Evolutionary conservation across 129 eudicot species (phyloP), one percentile per base, ranked within the genome.

Genomic region (Deinandra increscens): DNA sequence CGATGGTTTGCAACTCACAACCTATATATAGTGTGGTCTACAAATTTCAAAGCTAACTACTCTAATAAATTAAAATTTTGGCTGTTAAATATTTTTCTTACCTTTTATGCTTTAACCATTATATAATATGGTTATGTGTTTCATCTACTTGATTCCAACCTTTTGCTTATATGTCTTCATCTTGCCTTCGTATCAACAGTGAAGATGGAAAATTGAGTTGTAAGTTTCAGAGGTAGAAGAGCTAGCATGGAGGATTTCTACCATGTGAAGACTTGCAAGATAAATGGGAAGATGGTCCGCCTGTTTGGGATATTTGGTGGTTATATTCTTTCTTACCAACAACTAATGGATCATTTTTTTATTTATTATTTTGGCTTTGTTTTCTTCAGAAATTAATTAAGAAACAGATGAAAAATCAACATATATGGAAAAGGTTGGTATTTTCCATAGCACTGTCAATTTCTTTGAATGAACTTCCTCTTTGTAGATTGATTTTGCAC

Each of bases 271-370:
- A 84, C 83, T 56, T 76, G 88, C 88, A 81, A 75, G 73, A 78
- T 91, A 33, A 78, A 88, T 75, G 97, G 84, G 26, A 63, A 85
- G 61, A 67, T 82, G 4, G 85, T 88, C 75, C 85, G 86, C 70
- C 82, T 91, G 61, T 91, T 91, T 62, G 97, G 97, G 64, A 85
- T 91, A 75, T 91, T 91, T 85, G 97, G 88, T 68, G 97, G 97
- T 91, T 71, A 75, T 87, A 72, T 68, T 59, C 79, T 77, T 20
- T 70, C 51, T 13, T 49, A 9, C 26, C n/a, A n/a, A n/a, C n/a
- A n/a, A n/a, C n/a, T n/a, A n/a, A n/a, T 2, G 18, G 58, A 50
- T 50, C 58, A 3, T 44, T 44, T 44, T 44, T n/a, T n/a, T n/a
- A n/a, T n/a, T 13, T 44, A 11, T 46, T 14, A n/a, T 13, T 46